Percentiles rank a stretch among this genome's conserved stretches.
These are phyloP conservation scores for Warburgia ugandensis DNA, from an alignment of 164 flowering plant genomes.

Conservation along the genomic window DNA sequence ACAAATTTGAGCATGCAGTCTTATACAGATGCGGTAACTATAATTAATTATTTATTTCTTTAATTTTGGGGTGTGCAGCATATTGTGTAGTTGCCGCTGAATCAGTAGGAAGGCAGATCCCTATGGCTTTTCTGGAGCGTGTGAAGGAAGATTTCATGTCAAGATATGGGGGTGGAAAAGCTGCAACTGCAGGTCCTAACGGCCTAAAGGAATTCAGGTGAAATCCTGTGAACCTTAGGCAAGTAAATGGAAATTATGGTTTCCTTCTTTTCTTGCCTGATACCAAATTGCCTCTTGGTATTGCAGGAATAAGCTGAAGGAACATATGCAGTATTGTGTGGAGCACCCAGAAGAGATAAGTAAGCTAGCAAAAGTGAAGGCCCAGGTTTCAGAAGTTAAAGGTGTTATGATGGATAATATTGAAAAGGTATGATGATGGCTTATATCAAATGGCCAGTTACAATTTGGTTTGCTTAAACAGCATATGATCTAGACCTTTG, in stretches of 20 bases:
- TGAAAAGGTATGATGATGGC: constrained; percentile 62
- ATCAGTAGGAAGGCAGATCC: constrained; percentile 24
- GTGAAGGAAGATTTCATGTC: constrained; percentile 45
- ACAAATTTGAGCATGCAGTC: too few relatives aligned
- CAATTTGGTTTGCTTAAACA: too few relatives aligned
- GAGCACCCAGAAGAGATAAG: constrained; percentile 89
- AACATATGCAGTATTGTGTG: constrained; percentile 83
- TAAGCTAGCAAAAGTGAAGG: constrained; percentile 82
- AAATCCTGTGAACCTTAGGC: too few relatives aligned
- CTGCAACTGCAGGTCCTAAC: constrained; percentile 39
- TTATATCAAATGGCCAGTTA: too few relatives aligned
- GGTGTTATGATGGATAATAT: constrained; percentile 96
- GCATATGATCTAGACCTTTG: too few relatives aligned
- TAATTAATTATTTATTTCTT: too few relatives aligned
- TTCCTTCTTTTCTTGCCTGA: too few relatives aligned
- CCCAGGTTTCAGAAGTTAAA: constrained; percentile 89
- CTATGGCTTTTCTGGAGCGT: constrained; percentile 24
- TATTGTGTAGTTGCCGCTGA: constrained; percentile 25
- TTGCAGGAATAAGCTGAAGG: constrained; percentile 69
- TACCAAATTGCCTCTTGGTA: too few relatives aligned
- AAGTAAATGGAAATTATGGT: too few relatives aligned
- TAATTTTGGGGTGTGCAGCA: too few relatives aligned
- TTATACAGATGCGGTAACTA: too few relatives aligned
- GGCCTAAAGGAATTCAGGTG: constrained; percentile 51
- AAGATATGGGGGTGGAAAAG: constrained; percentile 53